Base-by-base conservation (phyloP, 768 basidiomycete species). In the Xerocomus brunneocitrinus region DNA sequence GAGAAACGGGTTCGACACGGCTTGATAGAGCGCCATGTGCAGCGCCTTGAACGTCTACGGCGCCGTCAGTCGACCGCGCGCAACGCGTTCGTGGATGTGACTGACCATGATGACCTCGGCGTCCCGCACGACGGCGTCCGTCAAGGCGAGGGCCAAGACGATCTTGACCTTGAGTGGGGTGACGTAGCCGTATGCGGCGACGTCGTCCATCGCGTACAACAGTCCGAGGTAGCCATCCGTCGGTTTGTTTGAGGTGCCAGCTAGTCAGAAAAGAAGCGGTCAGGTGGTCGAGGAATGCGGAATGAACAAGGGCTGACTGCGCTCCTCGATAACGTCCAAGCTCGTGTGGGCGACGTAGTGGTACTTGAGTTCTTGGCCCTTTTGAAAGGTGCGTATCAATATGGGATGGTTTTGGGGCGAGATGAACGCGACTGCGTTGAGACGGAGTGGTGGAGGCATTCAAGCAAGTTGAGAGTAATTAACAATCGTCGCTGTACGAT, bases 281-380 rank as follows among this genome's bases (percentile, higher is more conserved):
- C 31, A 57, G 51, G 47, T 38, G 38, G 40, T 50, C 12, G 48
- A 36, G n/a, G 24, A 42, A 13, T 19, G 19, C 19, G 35, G 19
- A 22, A 41, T 22, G 50, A 40, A 48, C 36, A 34, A 56, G 49
- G 53, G 67, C 84, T 72, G 62, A 92, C 92, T 83, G 76, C 90
- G 85, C 73, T 95, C 92, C 62, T 95, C 93, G 61, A 95, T 83
- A 52, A 93, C 87, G 70, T 95, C 92, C 61, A 95, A 71, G 50
- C 87, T 87, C 22, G 89, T 93, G 69, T 95, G 92, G 0, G 92
- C 91, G 52, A 93, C 84, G 59, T 93, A 95, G 71, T 94, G 89
- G 63, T 92, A 94, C 65, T 91, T 91, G 58, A 93, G 76, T 51
- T 79, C 78, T 56, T 81, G 77, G 30, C 77, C 73, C 38, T 79